phyloP scores from a whole-genome alignment of 768 basidiomycete species.

The Tephrocybe sp. region DNA sequence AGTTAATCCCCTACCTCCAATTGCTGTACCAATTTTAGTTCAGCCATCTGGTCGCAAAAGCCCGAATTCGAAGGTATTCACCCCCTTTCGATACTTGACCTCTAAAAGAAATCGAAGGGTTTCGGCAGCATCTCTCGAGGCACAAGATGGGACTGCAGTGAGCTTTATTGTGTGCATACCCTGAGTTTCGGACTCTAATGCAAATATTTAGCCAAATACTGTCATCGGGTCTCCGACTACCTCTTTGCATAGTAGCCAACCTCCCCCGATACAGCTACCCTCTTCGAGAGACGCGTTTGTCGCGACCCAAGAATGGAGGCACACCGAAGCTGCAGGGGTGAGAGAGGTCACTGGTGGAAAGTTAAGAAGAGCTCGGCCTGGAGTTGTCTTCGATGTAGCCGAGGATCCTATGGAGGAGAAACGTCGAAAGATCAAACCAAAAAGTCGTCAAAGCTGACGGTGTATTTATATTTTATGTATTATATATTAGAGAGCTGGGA shows the following conservation, averaged over 20 bases:
- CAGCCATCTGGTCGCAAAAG: conserved; percentile 37
- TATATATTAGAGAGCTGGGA: conserved; percentile 1
- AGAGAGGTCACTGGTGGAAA: conserved; percentile 37
- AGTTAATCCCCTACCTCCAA: conserved; percentile 13
- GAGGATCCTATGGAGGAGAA: conserved; percentile 52
- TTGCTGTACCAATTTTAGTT: conserved; percentile 31
- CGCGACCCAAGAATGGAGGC: conserved; percentile 73
- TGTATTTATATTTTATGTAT: background rate
- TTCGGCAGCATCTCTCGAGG: conserved; percentile 76
- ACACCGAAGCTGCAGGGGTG: conserved; percentile 56
- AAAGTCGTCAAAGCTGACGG: conserved; percentile 11
- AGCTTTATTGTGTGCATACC: conserved; percentile 26
- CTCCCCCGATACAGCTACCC: conserved; percentile 50
- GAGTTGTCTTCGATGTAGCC: conserved; percentile 64
- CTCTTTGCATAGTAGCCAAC: conserved; percentile 56
- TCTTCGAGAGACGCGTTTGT: conserved; percentile 61
- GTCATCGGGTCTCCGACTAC: conserved; percentile 74
- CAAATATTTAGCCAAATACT: conserved; percentile 55
- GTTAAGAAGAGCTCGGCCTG: conserved; percentile 50
- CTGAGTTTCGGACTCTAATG: conserved; percentile 11
- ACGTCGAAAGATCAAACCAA: conserved; percentile 18
- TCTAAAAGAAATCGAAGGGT: conserved; percentile 63
- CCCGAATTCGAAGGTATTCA: conserved; percentile 50
- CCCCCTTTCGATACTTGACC: conserved; percentile 62
- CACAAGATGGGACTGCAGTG: conserved; percentile 78